Conservation (phyloP, 768 basidiomycete species). For the Agaricus sinodeliciosus region DNA sequence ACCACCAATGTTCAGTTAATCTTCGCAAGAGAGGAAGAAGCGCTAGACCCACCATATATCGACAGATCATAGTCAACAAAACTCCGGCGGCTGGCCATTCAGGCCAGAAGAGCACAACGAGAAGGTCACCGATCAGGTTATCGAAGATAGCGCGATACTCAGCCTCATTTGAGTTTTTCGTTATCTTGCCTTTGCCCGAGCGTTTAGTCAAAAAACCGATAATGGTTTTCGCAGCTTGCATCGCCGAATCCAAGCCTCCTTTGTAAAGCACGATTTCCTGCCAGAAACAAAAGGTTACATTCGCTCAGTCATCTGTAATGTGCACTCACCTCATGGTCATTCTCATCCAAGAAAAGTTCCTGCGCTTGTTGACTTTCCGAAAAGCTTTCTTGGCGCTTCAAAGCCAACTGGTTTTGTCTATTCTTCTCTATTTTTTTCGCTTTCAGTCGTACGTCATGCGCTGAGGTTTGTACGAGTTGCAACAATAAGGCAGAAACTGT, state of each 20-base stretch:
- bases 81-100: conserved; percentile 95
- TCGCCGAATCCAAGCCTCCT: conserved; percentile 73
- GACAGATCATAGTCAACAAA: conserved; percentile 72
- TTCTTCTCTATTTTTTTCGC: conserved; percentile 55
- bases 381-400: conserved; percentile 60
- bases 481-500: conserved; percentile 90
- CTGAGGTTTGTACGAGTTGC: conserved; percentile 94
- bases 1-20: neutral
- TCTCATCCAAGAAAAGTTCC: conserved; percentile 58
- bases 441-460: conserved; percentile 76
- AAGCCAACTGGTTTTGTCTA: conserved; percentile 52
- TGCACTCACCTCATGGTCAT: conserved; percentile 50
- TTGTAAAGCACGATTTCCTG: conserved; percentile 70
- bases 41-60: conserved; percentile 64
- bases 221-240: conserved; percentile 80
- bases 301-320: neutral
- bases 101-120: conserved; percentile 87
- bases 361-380: conserved; percentile 33
- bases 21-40: neutral
- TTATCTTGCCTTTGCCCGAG: conserved; percentile 81
- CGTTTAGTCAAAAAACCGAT: conserved; percentile 62
- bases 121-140: conserved; percentile 80
- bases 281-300: neutral
- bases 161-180: conserved; percentile 88
- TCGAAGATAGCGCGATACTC: conserved; percentile 94